Percentiles rank a stretch among this genome's conserved stretches.
Conservation (phyloP, 495 filamentous ascomycete genomes). For the Xylaria venustula region DNA sequence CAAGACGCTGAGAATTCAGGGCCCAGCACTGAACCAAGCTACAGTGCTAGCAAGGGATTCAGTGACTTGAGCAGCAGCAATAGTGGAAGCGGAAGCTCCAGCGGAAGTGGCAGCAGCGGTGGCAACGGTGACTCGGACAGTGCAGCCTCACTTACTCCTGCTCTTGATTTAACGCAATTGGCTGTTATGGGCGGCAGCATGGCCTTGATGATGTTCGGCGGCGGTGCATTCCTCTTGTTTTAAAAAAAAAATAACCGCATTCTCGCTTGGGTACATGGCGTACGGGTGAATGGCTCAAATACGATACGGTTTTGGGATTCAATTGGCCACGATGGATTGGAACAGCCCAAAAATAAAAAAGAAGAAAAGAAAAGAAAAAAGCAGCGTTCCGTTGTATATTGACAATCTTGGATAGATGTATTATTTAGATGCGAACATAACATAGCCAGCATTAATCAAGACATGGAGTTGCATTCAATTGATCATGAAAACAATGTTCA, state of each 20-base stretch:
- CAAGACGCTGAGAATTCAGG: slow-evolving; percentile 34
- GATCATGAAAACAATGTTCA: no score
- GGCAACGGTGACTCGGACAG: slow-evolving; percentile 22
- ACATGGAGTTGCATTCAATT: background rate
- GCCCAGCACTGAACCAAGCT: slow-evolving; percentile 33
- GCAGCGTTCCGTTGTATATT: no score
- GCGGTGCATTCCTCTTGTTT: slow-evolving; percentile 37
- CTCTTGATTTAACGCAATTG: slow-evolving; percentile 34
- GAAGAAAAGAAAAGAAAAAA: no score
- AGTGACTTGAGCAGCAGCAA: slow-evolving; percentile 12
- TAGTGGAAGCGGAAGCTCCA: background rate
- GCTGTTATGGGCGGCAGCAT: slow-evolving; percentile 36
- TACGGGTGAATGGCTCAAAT: background rate
- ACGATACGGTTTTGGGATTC: background rate
- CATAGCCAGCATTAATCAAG: background rate
- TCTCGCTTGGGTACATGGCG: background rate
- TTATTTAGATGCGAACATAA: background rate
- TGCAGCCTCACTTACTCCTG: slow-evolving; percentile 28
- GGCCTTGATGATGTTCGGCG: slow-evolving; percentile 38
- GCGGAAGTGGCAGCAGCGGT: background rate
- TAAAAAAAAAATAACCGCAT: slow-evolving; percentile 4
- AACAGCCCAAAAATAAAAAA: background rate
- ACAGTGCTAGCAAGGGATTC: slow-evolving; percentile 40
- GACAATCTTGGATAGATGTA: background rate
- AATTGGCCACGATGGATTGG: background rate